phyloP scores from a whole-genome alignment of 805 yeast species.

The Pichia cabralensis region DNA sequence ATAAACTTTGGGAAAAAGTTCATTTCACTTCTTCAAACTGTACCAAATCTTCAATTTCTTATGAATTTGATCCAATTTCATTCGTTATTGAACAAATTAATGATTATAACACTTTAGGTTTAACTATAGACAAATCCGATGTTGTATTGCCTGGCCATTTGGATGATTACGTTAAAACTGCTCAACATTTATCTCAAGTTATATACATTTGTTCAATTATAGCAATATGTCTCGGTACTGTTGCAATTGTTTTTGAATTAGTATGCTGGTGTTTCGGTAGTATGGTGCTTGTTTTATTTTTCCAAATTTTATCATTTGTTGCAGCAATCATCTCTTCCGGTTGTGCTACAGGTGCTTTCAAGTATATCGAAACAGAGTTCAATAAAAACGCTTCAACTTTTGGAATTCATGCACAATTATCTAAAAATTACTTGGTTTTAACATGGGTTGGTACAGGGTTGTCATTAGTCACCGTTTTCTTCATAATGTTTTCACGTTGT shows the following conservation, averaged over 20 bases:
- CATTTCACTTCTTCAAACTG: conserved; percentile 35
- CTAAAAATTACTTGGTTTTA: conserved; percentile 16
- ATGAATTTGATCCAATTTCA: conserved; percentile 42
- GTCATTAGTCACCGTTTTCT: conserved; percentile 9
- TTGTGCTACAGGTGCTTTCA: conserved; percentile 48
- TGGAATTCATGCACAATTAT: conserved; percentile 46
- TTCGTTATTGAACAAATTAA: conserved; percentile 12
- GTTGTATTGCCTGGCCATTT: conserved; percentile 47
- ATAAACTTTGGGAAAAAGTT: conserved; percentile 8
- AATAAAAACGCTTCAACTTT: conserved; percentile 35
- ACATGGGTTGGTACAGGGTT: conserved; percentile 21
- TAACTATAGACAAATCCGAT: conserved; percentile 13
- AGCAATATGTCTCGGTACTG: conserved; percentile 35
- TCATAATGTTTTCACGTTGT: conserved; percentile 12
- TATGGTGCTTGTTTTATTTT: conserved; percentile 19
- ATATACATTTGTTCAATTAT: conserved; percentile 46
- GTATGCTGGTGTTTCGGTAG: conserved; percentile 22
- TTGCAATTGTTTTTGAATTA: conserved; percentile 33
- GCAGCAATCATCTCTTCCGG: conserved; percentile 14
- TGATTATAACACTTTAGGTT: conserved; percentile 5
- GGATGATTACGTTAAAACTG: conserved; percentile 32
- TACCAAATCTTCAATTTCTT: conserved; percentile 44
- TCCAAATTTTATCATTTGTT: conserved; percentile 14
- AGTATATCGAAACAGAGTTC: conserved; percentile 38
- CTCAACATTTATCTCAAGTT: conserved; percentile 42